Percentiles rank a stretch among this genome's conserved stretches.
Conservation (phyloP, 2,329 filamentous ascomycete genomes). For the Diaporthe aspalathi region DNA sequence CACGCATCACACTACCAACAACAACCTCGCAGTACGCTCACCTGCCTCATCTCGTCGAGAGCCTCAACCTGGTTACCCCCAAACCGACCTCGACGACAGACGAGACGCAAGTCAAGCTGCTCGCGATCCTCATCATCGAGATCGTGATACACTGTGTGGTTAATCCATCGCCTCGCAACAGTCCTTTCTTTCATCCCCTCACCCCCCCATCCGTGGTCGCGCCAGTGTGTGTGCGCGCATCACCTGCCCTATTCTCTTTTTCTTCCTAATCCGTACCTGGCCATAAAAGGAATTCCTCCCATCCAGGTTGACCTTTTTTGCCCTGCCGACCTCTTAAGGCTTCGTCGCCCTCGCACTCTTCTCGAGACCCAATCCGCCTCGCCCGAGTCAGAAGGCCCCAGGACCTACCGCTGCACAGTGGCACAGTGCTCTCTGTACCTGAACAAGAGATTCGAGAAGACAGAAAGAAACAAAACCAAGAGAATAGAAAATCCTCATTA, state of each 20-base stretch:
- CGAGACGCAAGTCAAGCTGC: no score
- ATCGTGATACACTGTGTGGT: not conserved
- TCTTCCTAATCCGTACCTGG: conserved; percentile 30
- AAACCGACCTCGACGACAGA: conserved; percentile 27
- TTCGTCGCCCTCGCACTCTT: conserved; percentile 34
- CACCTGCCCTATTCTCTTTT: not conserved
- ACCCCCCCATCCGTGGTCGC: conserved; percentile 21
- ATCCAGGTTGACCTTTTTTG: conserved; percentile 33
- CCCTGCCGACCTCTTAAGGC: conserved; percentile 27
- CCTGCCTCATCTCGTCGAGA: conserved; percentile 37
- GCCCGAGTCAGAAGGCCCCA: conserved; percentile 30
- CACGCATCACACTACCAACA: conserved; percentile 4
- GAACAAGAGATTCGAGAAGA: conserved; percentile 43
- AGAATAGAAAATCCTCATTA: conserved; percentile 41
- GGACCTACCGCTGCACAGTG: conserved; percentile 46
- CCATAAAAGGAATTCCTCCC: conserved; percentile 22
- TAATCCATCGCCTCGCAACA: conserved; percentile 14
- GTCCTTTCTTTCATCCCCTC: conserved; percentile 14
- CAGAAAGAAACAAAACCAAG: conserved; percentile 45
- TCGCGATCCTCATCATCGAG: conserved; percentile 15
- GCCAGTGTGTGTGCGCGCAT: conserved; percentile 35
- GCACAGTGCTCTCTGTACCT: conserved; percentile 49
- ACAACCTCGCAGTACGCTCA: conserved; percentile 43
- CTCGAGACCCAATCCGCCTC: conserved; percentile 37
- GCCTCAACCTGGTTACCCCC: conserved; percentile 7